Evolutionary conservation across 306 rosid species (phyloP), one percentile per base, ranked within the genome.

Genomic region (Vigna unguiculata): DNA sequence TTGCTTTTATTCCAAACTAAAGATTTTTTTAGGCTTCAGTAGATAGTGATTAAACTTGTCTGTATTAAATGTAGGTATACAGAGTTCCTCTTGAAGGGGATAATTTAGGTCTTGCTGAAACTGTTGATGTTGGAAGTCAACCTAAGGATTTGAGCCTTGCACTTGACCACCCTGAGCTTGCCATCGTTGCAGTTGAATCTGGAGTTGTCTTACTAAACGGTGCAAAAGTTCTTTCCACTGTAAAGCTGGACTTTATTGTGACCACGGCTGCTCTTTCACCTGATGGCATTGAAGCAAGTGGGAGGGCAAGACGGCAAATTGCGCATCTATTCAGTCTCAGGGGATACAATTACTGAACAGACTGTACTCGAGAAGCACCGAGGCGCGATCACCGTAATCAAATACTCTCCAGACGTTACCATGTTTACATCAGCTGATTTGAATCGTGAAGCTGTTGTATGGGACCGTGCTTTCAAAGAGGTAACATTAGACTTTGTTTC

Each of bases 391-490:
- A 92, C 87, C 78, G 98, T 84, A 72, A 91, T 92, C 74, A 85
- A 72, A 54, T 92, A 92, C 88, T 96, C 99, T 77, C 98, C 99
- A 11, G 93, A 91, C 59, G 80, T 96, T 81, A 82, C 99, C 61
- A 92, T 91, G 99, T 89, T 96, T 86, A 98, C 96, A 32, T 96
- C 99, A 46, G 99, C 87, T 71, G 99, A 96, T 84, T 61, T 91
- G 82, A 96, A 96, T 87, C 93, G 99, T 49, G 99, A 96, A 89
- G 99, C 98, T 86, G 86, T 89, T 62, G 87, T 96, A 40, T 96
- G 99, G 99, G 97, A 92, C 81, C 74, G 83, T 78, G 86, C 13
- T 53, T 76, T 96, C 55, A 80, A 80, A 75, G 98, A 96, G 97
- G 99, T 92, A 89, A 79, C 62, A 49, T 49, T 48, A 82, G 53